phyloP scores from a whole-genome alignment of 2,329 filamentous ascomycete species.

The Ilyonectria destructans region DNA sequence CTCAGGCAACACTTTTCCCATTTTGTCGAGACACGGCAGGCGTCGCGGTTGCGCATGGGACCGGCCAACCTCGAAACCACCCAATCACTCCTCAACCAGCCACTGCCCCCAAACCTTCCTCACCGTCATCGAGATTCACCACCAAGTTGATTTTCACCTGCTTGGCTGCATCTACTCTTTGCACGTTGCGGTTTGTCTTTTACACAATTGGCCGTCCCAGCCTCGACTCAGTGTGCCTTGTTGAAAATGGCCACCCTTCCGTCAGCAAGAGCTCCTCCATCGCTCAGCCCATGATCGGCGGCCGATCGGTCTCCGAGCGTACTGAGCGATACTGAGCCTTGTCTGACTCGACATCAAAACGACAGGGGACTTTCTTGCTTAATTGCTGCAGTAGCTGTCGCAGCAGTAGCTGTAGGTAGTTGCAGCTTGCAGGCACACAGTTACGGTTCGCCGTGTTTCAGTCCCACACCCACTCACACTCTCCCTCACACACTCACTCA shows the following conservation, averaged over 20 bases:
- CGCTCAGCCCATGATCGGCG: background rate
- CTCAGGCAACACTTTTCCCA: background rate
- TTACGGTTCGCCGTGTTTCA: slow-evolving; percentile 3
- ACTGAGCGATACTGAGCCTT: background rate
- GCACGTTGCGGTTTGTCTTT: background rate
- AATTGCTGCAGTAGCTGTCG: background rate
- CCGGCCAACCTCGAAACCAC: background rate
- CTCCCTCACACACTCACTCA: slow-evolving; percentile 3
- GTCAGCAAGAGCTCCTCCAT: background rate
- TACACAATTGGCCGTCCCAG: background rate
- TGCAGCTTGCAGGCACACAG: slow-evolving; percentile 6
- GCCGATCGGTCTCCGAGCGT: background rate
- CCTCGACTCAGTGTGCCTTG: background rate
- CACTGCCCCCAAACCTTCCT: background rate
- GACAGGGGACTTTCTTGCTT: background rate
- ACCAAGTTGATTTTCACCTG: background rate
- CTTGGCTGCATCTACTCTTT: background rate
- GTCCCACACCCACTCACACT: slow-evolving; percentile 1
- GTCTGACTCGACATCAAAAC: background rate
- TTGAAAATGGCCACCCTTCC: background rate
- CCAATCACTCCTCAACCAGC: slow-evolving; percentile 2
- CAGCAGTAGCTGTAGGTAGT: background rate
- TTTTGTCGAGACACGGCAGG: background rate
- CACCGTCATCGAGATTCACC: slow-evolving; percentile 2
- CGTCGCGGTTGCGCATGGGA: background rate